Base-by-base conservation (phyloP, 2,329 filamentous ascomycete genomes). In the Alternaria brassicicola region DNA sequence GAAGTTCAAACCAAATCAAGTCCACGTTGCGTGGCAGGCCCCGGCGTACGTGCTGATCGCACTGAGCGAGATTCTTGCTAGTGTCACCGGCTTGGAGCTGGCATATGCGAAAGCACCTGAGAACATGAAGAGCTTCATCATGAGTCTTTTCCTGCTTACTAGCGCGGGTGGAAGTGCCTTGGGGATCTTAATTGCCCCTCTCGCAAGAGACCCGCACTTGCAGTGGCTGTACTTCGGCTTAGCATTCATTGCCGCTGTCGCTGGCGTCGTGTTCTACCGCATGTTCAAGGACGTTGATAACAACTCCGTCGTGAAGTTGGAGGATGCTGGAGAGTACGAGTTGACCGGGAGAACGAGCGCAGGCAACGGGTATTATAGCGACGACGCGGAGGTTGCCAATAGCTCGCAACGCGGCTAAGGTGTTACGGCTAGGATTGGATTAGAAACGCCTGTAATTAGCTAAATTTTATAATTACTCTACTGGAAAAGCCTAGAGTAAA, bases 181-280 rank as follows among this genome's bases (percentile, higher is more conserved):
- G 21, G 86, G 84, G 2, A 85, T 88, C 65, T 84, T 87, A 2
- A 78, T 91, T 12, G 83, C 86, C 2, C 86, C 88, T 0, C 77
- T 82, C 5, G 84, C 86, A 6, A 83, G 83, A 55, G 86, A 92
- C 70, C 89, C 89, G 21, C 81, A 86, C 64, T 83, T 90, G 66
- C 69, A 88, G 56, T 90, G 87, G 86, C 84, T 91, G 82, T 90
- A 89, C 67, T 79, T 81, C 23, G 85, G 84, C 19, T 75, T 89
- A n/a, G 82, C 82, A 5, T 67, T 77, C 52, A 80, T 80, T 15
- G 82, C 84, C 1, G 81, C 81, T 52, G 26, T 79, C 2, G 78
- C 81, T 3, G 84, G 84, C 21, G 76, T 79, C 28, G 61, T 84
- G 54, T 89, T 89, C 76, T 88, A 80, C 74, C 26, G 78, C 30